Base-by-base conservation (phyloP, 2,329 filamentous ascomycete genomes). In the Dothideomycetidae sp. region DNA sequence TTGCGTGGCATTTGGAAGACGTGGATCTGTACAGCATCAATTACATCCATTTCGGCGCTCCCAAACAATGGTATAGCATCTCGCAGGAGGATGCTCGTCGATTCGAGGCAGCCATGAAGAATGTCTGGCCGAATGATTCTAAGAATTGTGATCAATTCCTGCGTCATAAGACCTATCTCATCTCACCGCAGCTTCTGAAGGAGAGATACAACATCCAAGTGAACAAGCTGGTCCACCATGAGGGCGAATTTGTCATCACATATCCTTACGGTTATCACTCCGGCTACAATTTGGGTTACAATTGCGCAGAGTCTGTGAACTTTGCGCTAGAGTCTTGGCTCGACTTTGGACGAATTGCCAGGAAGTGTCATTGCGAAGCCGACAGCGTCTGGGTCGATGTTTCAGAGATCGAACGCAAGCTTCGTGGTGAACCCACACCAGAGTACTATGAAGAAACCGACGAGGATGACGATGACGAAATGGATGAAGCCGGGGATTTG, bases 1-100 rank as follows among this genome's bases (percentile, higher is more conserved):
- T 98, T 56, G 90, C 90, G 5, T 98, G 90, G 90, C 90, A 98
- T 70, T 64, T 98, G 37, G 90, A 98, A 56, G 90, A 98, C 55
- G 88, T 98, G 29, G 90, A 98, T 62, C 72, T 98, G 3, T 98
- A 98, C 73, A 96, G 86, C 57, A 98, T 98, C 69, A 98, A 98
- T 63, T 98, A 94, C 57, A 85, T 98, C 42, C 90, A 98, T 54
- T 98, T 98, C 56, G 90, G 90, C 38, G 90, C 90, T 1, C 90
- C 90, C 0, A 98, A 98, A 61, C 90, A 98, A 57, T 98, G 90
- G 90, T 98, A 98, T 62, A 94, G 86, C 59, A 96, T 98, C 47
- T 93, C 88, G 1, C 92, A 96, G 57, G 81, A 82, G 46, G 90
- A 98, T 55, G 85, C 88, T 10, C 75, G 85, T 35, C 78, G 81